Conservation (phyloP, 2,329 filamentous ascomycete genomes). For the Aureobasidium sp. region DNA sequence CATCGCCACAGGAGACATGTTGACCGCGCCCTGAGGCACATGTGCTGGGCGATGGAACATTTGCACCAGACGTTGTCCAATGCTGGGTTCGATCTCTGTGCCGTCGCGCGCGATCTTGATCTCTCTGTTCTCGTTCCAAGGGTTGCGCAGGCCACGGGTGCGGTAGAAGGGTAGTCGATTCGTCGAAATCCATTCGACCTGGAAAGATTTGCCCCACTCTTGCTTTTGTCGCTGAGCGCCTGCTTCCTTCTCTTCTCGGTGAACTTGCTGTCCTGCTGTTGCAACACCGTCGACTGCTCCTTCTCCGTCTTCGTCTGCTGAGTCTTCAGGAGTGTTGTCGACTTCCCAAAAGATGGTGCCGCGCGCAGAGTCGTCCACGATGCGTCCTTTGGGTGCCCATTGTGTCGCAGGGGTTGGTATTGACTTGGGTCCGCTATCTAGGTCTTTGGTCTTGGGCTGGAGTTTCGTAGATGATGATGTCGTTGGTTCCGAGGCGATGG, state of each 20-base stretch:
- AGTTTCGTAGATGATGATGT: conserved; percentile 54
- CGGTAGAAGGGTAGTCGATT: conserved; percentile 78
- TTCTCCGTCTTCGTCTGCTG: conserved; percentile 27
- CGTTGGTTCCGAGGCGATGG: conserved; percentile 65
- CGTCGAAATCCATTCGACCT: conserved; percentile 82
- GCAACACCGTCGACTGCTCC: background rate
- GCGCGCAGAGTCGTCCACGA: conserved; percentile 87
- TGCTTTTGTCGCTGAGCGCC: conserved; percentile 44
- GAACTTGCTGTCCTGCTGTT: background rate
- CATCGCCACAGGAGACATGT: background rate
- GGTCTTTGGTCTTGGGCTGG: conserved; percentile 44
- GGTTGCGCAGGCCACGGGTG: conserved; percentile 78
- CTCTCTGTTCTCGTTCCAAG: conserved; percentile 91
- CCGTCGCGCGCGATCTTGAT: conserved; percentile 95
- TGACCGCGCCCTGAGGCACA: background rate
- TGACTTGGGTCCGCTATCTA: conserved; percentile 64
- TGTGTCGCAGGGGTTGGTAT: conserved; percentile 73
- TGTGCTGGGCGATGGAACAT: conserved; percentile 54
- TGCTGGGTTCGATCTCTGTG: conserved; percentile 78
- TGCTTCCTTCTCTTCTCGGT: conserved; percentile 25
- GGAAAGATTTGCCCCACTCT: conserved; percentile 85
- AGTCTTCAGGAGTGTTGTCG: conserved; percentile 47
- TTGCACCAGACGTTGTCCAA: conserved; percentile 67
- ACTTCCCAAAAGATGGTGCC: conserved; percentile 97
- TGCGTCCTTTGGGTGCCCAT: conserved; percentile 69